phyloP scores from a whole-genome alignment of 108 stramenopile species.

The Heterococcus sp. region DNA sequence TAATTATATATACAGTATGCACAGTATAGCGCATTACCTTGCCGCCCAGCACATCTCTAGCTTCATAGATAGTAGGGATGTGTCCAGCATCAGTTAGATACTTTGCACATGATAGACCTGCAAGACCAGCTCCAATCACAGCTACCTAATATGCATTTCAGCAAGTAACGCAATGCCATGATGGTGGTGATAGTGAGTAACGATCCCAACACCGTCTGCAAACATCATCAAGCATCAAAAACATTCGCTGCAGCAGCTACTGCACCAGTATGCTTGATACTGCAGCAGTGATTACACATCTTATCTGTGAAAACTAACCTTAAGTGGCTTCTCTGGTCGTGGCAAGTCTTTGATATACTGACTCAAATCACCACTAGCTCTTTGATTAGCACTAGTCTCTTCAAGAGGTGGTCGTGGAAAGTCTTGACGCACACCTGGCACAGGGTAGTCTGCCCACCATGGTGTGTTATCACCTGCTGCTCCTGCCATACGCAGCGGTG shows the following conservation, averaged over 20 bases:
- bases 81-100: constrained; percentile 87
- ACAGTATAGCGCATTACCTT: too few species aligned
- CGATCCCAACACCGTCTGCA: too few species aligned
- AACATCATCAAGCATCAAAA: too few species aligned
- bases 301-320: too few species aligned
- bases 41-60: constrained; percentile 12
- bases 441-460: constrained; percentile 29
- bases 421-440: constrained; percentile 45
- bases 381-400: constrained; percentile 30
- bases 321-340: constrained; percentile 45
- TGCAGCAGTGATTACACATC: too few species aligned
- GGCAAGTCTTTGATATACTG: constrained; percentile 37
- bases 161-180: too few species aligned
- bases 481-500: neutral
- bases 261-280: too few species aligned
- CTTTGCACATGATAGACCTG: constrained; percentile 86
- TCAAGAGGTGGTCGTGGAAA: constrained; percentile 46
- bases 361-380: constrained; percentile 62
- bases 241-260: too few species aligned
- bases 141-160: constrained; percentile 63
- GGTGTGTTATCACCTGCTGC: neutral
- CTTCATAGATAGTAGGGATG: constrained; percentile 56
- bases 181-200: too few species aligned
- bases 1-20: too few species aligned
- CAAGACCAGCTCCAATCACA: constrained; percentile 84